These are phyloP conservation scores for Salvia hispanica DNA, from an alignment of 257 asterid genomes.

Conservation along the genomic window DNA sequence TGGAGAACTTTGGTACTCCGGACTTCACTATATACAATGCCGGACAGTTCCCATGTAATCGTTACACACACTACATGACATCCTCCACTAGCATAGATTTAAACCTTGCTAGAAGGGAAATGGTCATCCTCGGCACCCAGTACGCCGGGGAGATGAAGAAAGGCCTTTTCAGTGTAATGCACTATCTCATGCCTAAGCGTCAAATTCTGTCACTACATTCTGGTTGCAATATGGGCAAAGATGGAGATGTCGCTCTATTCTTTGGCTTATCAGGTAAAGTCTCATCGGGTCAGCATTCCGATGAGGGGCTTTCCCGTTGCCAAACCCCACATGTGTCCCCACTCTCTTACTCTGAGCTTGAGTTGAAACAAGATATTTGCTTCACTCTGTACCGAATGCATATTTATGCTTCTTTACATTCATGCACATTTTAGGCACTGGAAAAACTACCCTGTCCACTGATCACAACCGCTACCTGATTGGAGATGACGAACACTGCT, in stretches of 20 bases:
- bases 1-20: slow-evolving; percentile 96
- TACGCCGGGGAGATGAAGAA: slow-evolving; percentile 99
- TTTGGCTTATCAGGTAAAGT: slow-evolving; percentile 88
- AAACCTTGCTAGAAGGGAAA: slow-evolving; percentile 83
- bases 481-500: slow-evolving; percentile 99
- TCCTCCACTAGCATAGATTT: slow-evolving; percentile 98
- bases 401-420: not conserved
- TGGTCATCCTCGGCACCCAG: slow-evolving; percentile 99
- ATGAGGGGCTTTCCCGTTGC: slow-evolving; percentile 29
- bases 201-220: slow-evolving; percentile 93
- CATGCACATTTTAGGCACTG: slow-evolving; percentile 62
- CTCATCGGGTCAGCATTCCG: slow-evolving; percentile 31
- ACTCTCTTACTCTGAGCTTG: slow-evolving; percentile 32
- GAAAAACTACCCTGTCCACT: slow-evolving; percentile 95
- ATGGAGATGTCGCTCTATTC: slow-evolving; percentile 96
- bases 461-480: slow-evolving; percentile 89
- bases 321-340: slow-evolving; percentile 34
- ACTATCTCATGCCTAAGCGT: slow-evolving; percentile 98
- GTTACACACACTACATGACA: slow-evolving; percentile 99
- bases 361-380: slow-evolving; percentile 17
- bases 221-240: slow-evolving; percentile 98
- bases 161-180: slow-evolving; percentile 96
- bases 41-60: slow-evolving; percentile 98
- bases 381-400: slow-evolving; percentile 17
- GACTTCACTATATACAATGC: slow-evolving; percentile 99